phyloP scores from a whole-genome alignment of 352 stramenopile species.

The Plasmopara muralis region DNA sequence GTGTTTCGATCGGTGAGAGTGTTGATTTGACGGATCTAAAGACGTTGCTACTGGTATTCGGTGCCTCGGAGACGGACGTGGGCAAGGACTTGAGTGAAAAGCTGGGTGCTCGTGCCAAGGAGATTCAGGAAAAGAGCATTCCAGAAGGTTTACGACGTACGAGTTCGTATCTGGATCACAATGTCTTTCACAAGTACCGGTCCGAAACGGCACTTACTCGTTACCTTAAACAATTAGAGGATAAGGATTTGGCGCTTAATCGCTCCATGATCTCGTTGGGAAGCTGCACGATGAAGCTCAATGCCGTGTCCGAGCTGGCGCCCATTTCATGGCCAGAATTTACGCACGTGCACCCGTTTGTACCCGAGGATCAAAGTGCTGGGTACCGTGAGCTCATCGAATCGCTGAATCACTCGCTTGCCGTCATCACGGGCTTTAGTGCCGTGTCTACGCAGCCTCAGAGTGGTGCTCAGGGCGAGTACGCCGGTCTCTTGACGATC shows the following conservation, averaged over 20 bases:
- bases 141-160: conserved; percentile 48
- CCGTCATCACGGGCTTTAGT: conserved; percentile 97
- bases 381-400: conserved; percentile 98
- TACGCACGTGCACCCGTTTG: conserved; percentile 97
- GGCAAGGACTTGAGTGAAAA: conserved; percentile 23
- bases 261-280: conserved; percentile 99
- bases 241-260: conserved; percentile 98
- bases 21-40: conserved; percentile 89
- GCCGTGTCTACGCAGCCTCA: conserved; percentile 97
- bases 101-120: conserved; percentile 46
- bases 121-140: conserved; percentile 56
- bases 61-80: conserved; percentile 40
- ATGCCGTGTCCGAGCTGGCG: conserved; percentile 95
- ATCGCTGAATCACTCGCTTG: conserved; percentile 92
- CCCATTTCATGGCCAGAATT: conserved; percentile 97
- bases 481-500: conserved; percentile 95
- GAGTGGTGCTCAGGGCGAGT: conserved; percentile 97
- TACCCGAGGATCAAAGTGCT: conserved; percentile 88
- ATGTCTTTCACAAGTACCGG: conserved; percentile 97
- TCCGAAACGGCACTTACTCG: conserved; percentile 93
- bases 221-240: conserved; percentile 97
- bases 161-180: conserved; percentile 89
- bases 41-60: conserved; percentile 81
- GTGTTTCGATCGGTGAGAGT: conserved; percentile 95
- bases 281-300: conserved; percentile 99